phyloP scores from a whole-genome alignment of 805 yeast species.

The Wickerhamomyces alni region DNA sequence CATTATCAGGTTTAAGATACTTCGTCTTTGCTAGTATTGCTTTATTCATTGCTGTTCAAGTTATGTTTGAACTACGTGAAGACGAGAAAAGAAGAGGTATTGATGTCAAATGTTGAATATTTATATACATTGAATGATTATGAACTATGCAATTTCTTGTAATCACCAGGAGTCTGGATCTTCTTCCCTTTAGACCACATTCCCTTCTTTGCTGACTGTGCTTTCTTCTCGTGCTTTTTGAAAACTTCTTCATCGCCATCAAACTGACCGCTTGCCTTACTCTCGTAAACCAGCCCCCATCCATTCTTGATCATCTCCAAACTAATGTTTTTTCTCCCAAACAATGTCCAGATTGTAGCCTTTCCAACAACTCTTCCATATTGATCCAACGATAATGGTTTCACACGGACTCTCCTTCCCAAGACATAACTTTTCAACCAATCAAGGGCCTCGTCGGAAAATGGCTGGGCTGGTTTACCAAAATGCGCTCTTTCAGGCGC shows the following conservation, averaged over 20 bases:
- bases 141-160: constrained; percentile 41
- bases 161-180: constrained; percentile 72
- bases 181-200: constrained; percentile 57
- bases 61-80: constrained; percentile 92
- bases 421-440: constrained; percentile 69
- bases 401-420: constrained; percentile 64
- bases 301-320: constrained; percentile 83
- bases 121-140: background rate
- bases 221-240: constrained; percentile 50
- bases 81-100: constrained; percentile 80
- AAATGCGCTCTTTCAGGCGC: constrained; percentile 96
- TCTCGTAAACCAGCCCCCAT: constrained; percentile 83
- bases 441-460: constrained; percentile 70
- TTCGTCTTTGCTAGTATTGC: constrained; percentile 54
- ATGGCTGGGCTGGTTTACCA: constrained; percentile 90
- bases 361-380: constrained; percentile 84
- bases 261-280: constrained; percentile 74
- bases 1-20: constrained; percentile 61
- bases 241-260: constrained; percentile 68
- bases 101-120: constrained; percentile 57
- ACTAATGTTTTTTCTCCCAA: constrained; percentile 75
- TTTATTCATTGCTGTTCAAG: constrained; percentile 80
- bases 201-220: constrained; percentile 54
- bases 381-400: constrained; percentile 81
- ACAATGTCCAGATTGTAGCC: constrained; percentile 45